Evolutionary conservation across 176 grass and related monocot genomes (phyloP), one percentile per base, ranked within the genome.

Genomic region (Ananas comosus): DNA sequence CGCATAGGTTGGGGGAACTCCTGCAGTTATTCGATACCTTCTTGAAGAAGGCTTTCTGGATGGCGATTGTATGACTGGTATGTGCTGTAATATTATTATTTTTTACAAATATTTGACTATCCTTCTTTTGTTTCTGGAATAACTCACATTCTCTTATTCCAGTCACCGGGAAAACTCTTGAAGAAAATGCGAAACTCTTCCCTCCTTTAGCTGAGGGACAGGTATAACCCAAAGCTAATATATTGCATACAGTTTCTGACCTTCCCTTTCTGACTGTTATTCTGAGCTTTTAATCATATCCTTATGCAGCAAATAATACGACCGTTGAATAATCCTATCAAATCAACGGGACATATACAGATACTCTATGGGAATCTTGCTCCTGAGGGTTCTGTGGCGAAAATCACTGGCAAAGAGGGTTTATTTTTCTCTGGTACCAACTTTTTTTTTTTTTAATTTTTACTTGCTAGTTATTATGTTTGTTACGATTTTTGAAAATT

Each of bases 361-460:
- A 90, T 97, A 89, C 93, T 97, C 76, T 97, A 90, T 73, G 93
- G 93, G 10, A 97, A 97, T 79, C 79, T 97, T 87, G 93, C 93
- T 76, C 89, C 93, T 50, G 93, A 92, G 66, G 93, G 93, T 70
- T 97, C 93, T 66, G 93, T 97, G 28, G 93, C 93, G 72, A 97
- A 97, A 90, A 97, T 97, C 73, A 97, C 93, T 52, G 93, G 93
- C 73, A 97, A 97, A 90, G 93, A 97, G 81, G 93, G 93, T 49
- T 42, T 97, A 50, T 97, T 87, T 79, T 97, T 97, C 82, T 92
- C 89, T 76, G 93, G 93, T 78, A 82, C 69, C 82, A 51, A n/a
- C n/a, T n/a, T n/a, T n/a, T n/a, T n/a, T 53, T 76, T 4, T 54
- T 69, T 72, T 75, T 59, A 65, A 12, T 6, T 86, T 51, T 17